A percentile compares a stretch with the other conserved stretches of the same genome.
phyloP scores from a whole-genome alignment of 352 stramenopile genomes.

The Globisporangium emineosum region DNA sequence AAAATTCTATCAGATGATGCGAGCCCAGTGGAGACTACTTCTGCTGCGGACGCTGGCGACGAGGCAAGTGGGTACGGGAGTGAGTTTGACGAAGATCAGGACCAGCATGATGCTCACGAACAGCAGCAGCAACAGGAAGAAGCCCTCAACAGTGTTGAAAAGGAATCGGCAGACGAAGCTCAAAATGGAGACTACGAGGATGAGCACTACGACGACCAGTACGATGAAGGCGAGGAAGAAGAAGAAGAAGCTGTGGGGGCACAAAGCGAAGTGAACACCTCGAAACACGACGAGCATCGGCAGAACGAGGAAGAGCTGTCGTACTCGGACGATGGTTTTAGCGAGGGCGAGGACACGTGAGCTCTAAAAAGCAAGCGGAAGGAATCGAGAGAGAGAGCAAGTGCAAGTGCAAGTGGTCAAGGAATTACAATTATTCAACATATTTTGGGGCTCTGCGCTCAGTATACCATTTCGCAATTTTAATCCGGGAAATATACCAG shows the following conservation, averaged over 20 bases:
- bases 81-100: conserved; percentile 37
- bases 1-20: background rate
- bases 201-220: conserved; percentile 33
- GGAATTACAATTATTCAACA: too few species aligned
- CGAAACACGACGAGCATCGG: background rate
- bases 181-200: conserved; percentile 34
- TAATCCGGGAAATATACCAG: too few species aligned
- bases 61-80: conserved; percentile 28
- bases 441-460: too few species aligned
- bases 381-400: too few species aligned
- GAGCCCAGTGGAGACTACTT: background rate
- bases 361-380: too few species aligned
- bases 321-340: conserved; percentile 45
- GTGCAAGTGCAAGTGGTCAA: too few species aligned
- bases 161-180: background rate
- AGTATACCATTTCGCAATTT: too few species aligned
- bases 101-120: background rate
- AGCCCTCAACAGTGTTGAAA: background rate
- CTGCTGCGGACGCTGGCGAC: background rate
- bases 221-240: conserved; percentile 16
- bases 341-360: conserved; percentile 13
- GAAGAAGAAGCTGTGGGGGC: conserved; percentile 16
- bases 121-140: background rate
- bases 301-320: conserved; percentile 12
- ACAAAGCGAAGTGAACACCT: background rate